These are phyloP conservation scores for Begonia peltatifolia DNA, from an alignment of 306 rosid genomes.

Conservation along the genomic window DNA sequence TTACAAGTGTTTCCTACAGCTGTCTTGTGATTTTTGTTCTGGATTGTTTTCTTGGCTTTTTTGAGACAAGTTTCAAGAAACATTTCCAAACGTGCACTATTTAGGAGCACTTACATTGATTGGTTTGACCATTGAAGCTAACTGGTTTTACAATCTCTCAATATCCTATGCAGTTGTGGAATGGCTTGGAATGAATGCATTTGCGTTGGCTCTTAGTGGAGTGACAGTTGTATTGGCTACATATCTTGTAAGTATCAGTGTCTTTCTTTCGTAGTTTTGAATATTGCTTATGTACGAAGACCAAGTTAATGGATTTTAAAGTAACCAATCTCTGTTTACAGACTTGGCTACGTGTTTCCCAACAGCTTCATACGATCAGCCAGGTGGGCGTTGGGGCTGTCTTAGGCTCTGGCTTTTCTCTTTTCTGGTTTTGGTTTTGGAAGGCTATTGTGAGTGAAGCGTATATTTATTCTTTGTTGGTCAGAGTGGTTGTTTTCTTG, in stretches of 20 bases:
- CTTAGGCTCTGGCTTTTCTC: conserved; percentile 37
- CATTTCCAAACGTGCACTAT: no score
- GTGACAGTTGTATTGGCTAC: conserved; percentile 42
- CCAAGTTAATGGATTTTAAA: no score
- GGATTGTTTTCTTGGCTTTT: no score
- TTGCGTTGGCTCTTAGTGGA: conserved; percentile 23
- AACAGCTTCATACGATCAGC: conserved; percentile 52
- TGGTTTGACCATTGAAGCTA: no score
- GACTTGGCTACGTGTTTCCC: conserved; percentile 80
- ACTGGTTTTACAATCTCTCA: not conserved
- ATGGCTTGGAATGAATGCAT: conserved; percentile 50
- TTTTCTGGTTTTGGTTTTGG: conserved; percentile 66
- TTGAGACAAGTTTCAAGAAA: no score
- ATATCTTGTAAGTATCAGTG: conserved; percentile 52
- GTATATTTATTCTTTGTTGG: conserved; percentile 36
- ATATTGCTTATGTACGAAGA: no score
- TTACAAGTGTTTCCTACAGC: no score
- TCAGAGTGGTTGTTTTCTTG: conserved; percentile 30
- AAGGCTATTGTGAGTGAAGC: conserved; percentile 33
- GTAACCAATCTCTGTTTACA: conserved; percentile 17
- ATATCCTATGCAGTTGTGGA: conserved; percentile 40
- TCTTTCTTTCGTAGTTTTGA: no score
- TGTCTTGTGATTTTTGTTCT: no score
- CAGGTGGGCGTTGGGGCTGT: conserved; percentile 75
- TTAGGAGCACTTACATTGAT: no score